phyloP scores from a whole-genome alignment of 2,329 filamentous ascomycete genomes.

The Fusarium phyllophilum region DNA sequence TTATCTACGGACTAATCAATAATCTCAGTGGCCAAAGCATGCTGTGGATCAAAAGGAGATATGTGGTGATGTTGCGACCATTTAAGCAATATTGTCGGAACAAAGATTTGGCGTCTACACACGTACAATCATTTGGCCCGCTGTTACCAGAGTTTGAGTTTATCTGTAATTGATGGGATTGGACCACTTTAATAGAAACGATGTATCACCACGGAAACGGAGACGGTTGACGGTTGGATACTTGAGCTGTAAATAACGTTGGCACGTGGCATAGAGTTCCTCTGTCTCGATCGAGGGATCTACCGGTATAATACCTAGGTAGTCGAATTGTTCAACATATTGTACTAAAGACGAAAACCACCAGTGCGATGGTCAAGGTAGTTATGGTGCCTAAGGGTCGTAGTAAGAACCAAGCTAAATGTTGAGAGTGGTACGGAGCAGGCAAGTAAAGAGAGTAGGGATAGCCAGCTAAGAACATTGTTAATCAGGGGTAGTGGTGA shows the following conservation, averaged over 20 bases:
- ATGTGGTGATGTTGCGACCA: neutral
- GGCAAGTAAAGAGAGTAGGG: neutral
- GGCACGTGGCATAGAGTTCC: neutral
- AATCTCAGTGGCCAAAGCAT: neutral
- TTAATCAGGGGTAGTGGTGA: neutral
- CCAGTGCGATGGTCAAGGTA: neutral
- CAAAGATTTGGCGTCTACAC: neutral
- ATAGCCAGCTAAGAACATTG: neutral
- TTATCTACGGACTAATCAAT: neutral
- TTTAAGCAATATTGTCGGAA: neutral
- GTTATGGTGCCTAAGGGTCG: neutral
- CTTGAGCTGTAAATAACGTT: neutral
- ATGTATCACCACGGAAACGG: neutral
- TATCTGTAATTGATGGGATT: neutral
- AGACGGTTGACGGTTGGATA: neutral
- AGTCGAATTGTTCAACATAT: too few species aligned
- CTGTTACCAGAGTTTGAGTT: neutral
- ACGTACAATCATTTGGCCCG: neutral
- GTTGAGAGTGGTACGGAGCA: neutral
- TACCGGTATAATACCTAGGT: neutral
- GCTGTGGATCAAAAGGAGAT: neutral
- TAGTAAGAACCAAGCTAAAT: neutral
- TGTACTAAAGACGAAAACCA: neutral
- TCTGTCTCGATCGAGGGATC: neutral
- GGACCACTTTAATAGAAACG: neutral